Evolutionary conservation across 345 rosid genomes (phyloP).

Genomic region (Dipteronia dyeriana): DNA sequence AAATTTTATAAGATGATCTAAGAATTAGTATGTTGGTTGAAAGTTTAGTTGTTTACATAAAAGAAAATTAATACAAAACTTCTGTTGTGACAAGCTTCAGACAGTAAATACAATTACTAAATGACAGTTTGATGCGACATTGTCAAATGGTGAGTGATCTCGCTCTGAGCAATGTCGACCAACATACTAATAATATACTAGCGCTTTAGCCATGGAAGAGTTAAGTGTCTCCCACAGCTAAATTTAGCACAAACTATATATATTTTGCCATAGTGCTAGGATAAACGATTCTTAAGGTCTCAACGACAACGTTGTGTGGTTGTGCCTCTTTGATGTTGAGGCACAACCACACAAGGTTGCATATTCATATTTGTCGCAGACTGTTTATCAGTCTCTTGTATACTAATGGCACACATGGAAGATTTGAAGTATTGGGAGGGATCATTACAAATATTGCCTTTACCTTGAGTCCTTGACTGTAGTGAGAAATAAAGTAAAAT

Average conservation of each 20-base stretch:
- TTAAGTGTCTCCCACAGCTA: background rate
- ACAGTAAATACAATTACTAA: background rate
- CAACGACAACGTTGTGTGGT: background rate
- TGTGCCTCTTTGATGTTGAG: background rate
- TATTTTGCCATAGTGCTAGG: background rate
- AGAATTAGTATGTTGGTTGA: background rate
- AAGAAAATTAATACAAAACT: background rate
- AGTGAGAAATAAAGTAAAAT: background rate
- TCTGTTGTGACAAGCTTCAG: background rate
- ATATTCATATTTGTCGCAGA: background rate
- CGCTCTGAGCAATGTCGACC: background rate
- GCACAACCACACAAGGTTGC: background rate
- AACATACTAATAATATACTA: background rate
- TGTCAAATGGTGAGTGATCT: background rate
- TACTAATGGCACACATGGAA: background rate
- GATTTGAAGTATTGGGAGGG: background rate
- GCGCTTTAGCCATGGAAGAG: background rate
- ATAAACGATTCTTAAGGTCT: background rate
- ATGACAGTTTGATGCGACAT: background rate
- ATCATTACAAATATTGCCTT: background rate
- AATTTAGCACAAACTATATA: slow-evolving; percentile 1
- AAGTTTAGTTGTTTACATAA: background rate
- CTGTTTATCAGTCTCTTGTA: background rate
- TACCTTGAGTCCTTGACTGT: background rate
- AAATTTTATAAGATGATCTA: background rate